Percentiles rank a stretch among this genome's conserved stretches.
Conservation (phyloP, 2,329 filamentous ascomycete genomes). For the Coniochaeta sp. region DNA sequence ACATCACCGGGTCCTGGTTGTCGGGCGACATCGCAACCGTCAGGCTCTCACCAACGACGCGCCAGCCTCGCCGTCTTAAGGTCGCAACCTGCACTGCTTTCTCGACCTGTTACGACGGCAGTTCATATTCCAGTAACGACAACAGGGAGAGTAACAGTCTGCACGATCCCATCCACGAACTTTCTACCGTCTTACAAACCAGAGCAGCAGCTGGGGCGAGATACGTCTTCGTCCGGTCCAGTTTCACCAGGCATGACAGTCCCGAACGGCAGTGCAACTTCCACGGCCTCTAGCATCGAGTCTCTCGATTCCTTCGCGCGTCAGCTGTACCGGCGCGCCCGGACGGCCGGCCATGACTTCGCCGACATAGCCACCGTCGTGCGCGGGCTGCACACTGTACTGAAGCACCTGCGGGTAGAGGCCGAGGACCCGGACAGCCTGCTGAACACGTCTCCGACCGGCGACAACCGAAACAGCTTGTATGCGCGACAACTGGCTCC, state of each 20-base stretch:
- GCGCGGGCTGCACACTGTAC: slow-evolving; percentile 44
- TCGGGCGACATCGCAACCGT: neutral
- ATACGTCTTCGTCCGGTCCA: neutral
- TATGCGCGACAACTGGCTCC: slow-evolving; percentile 43
- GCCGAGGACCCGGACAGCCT: slow-evolving; percentile 49
- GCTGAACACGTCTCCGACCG: slow-evolving; percentile 31
- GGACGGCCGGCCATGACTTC: slow-evolving; percentile 40
- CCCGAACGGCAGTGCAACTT: slow-evolving; percentile 11
- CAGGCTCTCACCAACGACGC: neutral
- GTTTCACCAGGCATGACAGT: slow-evolving; percentile 19
- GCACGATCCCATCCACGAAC: neutral
- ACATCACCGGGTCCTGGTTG: neutral
- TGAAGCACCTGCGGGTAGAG: slow-evolving; percentile 53
- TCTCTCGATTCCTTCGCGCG: slow-evolving; percentile 48
- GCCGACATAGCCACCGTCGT: slow-evolving; percentile 42
- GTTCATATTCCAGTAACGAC: neutral
- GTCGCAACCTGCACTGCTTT: neutral
- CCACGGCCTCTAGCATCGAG: slow-evolving; percentile 40
- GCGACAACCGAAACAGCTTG: slow-evolving; percentile 24
- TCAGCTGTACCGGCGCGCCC: slow-evolving; percentile 47
- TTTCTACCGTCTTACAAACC: too few species aligned
- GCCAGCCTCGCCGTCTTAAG: neutral
- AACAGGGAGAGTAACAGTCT: neutral
- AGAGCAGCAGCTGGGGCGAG: neutral
- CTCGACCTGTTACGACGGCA: neutral